Conservation (phyloP, 1,284 basidiomycete genomes). For the Trichosporon sp. region DNA sequence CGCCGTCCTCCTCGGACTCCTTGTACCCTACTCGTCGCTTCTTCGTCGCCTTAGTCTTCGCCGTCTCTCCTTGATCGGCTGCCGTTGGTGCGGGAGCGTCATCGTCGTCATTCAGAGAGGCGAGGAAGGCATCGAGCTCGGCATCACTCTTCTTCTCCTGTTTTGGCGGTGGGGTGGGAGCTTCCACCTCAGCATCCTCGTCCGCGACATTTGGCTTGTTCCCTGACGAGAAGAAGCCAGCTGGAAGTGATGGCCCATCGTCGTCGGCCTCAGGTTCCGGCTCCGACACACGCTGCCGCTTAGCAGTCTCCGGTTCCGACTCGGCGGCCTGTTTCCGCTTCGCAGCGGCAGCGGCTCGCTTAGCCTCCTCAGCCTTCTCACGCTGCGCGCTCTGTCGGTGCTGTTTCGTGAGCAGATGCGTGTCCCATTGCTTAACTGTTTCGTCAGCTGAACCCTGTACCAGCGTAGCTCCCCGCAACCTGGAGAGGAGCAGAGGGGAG, state of each 20-base stretch:
- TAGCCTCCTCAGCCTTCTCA: slow-evolving; percentile 45
- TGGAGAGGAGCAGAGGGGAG: background rate
- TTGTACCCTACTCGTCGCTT: slow-evolving; percentile 38
- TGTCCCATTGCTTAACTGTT: slow-evolving; percentile 56
- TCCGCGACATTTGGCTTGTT: slow-evolving; percentile 28
- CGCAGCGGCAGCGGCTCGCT: slow-evolving; percentile 33
- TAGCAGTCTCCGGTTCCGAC: slow-evolving; percentile 24
- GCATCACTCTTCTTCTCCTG: slow-evolving; percentile 39
- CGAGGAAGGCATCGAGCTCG: slow-evolving; percentile 56
- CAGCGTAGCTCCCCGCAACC: no score
- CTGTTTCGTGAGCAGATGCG: slow-evolving; percentile 56
- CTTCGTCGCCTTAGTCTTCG: slow-evolving; percentile 21
- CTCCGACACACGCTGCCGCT: slow-evolving; percentile 17
- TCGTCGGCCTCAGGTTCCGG: slow-evolving; percentile 20
- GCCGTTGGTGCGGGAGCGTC: slow-evolving; percentile 25
- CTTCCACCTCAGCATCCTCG: slow-evolving; percentile 14
- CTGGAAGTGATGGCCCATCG: slow-evolving; percentile 35
- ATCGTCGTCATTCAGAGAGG: slow-evolving; percentile 46
- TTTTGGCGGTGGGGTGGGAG: slow-evolving; percentile 22
- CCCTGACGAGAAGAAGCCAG: slow-evolving; percentile 49
- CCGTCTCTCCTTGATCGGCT: slow-evolving; percentile 12
- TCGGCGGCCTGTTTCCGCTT: slow-evolving; percentile 36
- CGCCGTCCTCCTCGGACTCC: slow-evolving; percentile 34
- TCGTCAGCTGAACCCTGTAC: background rate
- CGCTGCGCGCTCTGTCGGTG: slow-evolving; percentile 52